Conservation (phyloP, 2,329 filamentous ascomycete species). For the Eurotiales sp. region DNA sequence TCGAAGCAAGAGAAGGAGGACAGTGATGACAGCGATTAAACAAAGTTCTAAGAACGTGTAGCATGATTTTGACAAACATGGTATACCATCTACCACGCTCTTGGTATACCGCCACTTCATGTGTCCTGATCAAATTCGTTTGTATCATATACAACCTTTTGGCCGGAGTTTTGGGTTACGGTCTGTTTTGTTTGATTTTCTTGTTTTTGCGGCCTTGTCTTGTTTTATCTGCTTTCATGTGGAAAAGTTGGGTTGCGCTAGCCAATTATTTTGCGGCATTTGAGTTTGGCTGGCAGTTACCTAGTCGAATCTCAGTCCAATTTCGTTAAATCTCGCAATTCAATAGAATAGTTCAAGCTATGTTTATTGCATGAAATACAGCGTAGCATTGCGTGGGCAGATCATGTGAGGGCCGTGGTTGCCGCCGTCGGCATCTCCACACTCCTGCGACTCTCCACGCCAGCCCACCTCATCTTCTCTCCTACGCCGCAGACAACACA, state of each 20-base stretch:
- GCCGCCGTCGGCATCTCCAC: neutral
- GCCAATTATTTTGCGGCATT: neutral
- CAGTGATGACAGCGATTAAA: conserved; percentile 50
- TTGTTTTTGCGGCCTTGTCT: conserved; percentile 21
- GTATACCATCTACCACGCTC: conserved; percentile 5
- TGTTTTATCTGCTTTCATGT: conserved; percentile 8
- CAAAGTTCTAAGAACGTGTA: conserved; percentile 24
- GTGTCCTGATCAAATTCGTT: conserved; percentile 22
- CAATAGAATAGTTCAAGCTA: no score
- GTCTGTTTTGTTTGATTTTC: conserved; percentile 19
- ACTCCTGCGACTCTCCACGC: no score
- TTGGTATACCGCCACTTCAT: neutral
- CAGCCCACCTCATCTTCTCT: no score
- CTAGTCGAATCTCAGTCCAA: no score
- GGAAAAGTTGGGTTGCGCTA: conserved; percentile 3
- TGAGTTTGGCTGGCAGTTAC: neutral
- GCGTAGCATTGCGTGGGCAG: neutral
- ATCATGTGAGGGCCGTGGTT: neutral
- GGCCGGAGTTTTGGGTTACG: conserved; percentile 37
- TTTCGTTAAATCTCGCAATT: no score
- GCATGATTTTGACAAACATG: conserved; percentile 13
- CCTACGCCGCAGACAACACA: neutral
- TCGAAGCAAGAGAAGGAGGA: conserved; percentile 77
- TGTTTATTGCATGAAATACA: no score
- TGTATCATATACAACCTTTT: conserved; percentile 38